phyloP scores from a whole-genome alignment of 768 basidiomycete genomes.

The Tephrocybe rancida region DNA sequence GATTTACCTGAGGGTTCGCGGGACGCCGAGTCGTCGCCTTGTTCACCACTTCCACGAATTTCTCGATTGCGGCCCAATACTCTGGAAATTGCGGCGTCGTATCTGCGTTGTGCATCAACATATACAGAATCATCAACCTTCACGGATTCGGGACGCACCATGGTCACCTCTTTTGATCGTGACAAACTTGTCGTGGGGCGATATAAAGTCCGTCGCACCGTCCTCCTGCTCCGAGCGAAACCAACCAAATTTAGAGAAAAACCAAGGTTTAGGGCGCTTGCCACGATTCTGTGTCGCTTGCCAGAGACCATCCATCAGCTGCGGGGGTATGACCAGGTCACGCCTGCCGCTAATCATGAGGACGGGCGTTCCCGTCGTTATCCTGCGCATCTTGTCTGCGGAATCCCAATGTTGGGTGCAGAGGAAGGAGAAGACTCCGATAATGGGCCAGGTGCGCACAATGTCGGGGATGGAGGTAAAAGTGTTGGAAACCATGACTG shows the following conservation, averaged over 20 bases:
- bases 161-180: constrained; percentile 40
- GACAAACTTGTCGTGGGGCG: constrained; percentile 25
- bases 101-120: too few relatives aligned
- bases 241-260: neutral
- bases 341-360: constrained; percentile 69
- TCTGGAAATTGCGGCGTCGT: too few relatives aligned
- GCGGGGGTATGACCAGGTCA: constrained; percentile 65
- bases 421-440: constrained; percentile 68
- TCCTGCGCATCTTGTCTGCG: constrained; percentile 52
- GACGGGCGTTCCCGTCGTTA: constrained; percentile 61
- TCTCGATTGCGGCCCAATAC: too few relatives aligned
- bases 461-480: constrained; percentile 81
- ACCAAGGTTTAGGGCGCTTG: constrained; percentile 5
- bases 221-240: constrained; percentile 14
- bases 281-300: constrained; percentile 46
- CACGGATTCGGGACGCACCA: too few relatives aligned
- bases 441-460: constrained; percentile 64
- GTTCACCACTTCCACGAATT: too few relatives aligned
- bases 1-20: too few relatives aligned
- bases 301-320: constrained; percentile 67
- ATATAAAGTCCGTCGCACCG: constrained; percentile 28
- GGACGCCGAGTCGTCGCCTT: too few relatives aligned
- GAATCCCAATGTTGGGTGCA: constrained; percentile 86
- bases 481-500: constrained; percentile 64
- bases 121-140: too few relatives aligned